phyloP scores from a whole-genome alignment of 208 protist genomes.

The Trypanosoma vivax region DNA sequence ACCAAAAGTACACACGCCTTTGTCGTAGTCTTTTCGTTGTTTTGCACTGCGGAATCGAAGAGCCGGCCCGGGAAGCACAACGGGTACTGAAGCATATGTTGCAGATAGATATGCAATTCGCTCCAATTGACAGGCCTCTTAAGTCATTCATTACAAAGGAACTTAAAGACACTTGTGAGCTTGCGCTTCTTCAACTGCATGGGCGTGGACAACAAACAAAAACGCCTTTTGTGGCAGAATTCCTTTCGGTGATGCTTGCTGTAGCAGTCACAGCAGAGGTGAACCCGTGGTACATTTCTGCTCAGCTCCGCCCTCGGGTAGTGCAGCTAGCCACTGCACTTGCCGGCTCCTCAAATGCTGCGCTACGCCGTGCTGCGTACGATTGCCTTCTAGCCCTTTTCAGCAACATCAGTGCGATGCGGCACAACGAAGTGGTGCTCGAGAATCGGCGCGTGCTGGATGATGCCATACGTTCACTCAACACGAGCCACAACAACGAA shows the following conservation, averaged over 20 bases:
- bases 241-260: conserved; percentile 70
- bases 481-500: conserved; percentile 79
- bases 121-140: conserved; percentile 46
- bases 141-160: conserved; percentile 83
- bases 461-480: conserved; percentile 68
- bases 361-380: conserved; percentile 64
- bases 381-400: conserved; percentile 83
- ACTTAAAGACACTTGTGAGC: conserved; percentile 75
- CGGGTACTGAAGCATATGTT: conserved; percentile 74
- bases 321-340: conserved; percentile 76
- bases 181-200: conserved; percentile 75
- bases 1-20: conserved; percentile 74
- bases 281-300: conserved; percentile 67
- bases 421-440: conserved; percentile 72
- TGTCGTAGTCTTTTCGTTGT: conserved; percentile 73
- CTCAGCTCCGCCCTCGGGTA: conserved; percentile 42
- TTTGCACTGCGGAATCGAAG: conserved; percentile 64
- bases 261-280: conserved; percentile 64
- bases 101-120: conserved; percentile 38
- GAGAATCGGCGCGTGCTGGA: conserved; percentile 79
- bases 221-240: conserved; percentile 55
- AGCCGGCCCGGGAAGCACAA: conserved; percentile 60
- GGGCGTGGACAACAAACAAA: conserved; percentile 57
- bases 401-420: conserved; percentile 52
- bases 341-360: conserved; percentile 46